Base-by-base conservation (phyloP, 148 eudicot species). In the Rhododendron ferrugineum region DNA sequence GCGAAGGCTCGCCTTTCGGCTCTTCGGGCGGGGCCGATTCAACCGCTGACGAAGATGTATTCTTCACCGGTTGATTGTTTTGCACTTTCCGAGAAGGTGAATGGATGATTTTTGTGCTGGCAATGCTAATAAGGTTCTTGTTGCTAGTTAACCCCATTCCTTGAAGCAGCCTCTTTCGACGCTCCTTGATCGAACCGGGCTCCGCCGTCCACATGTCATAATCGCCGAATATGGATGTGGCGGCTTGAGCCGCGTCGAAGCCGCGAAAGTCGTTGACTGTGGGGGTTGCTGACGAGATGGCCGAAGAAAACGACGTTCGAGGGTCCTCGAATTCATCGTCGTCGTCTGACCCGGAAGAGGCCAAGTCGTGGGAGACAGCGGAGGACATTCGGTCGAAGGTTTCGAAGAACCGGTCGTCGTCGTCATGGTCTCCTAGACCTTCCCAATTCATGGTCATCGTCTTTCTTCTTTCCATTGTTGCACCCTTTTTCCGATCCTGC, bases 131-230 rank as follows among this genome's bases (percentile, higher is more conserved):
- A 30, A 95, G 86, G 70, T 90, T 93, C 82, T 90, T 95, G 58
- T 87, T 94, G 89, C 99, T 95, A 4, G 86, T 76, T n/a, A 97
- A 60, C 18, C 99, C 99, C 96, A 97, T 94, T 3, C 94, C 98
- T 54, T 94, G 98, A 8, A 97, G 82, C 78, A 97, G 90, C 36
- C 93, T 84, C 36, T 85, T 83, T 4, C 99, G 91, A 1, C 99
- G 89, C 56, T 97, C 99, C 18, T 92, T 84, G 56, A 97, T 90
- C 2, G 94, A 92, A 1, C 92, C 91, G 0, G 99, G 98, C 0
- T 94, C 95, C 0, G 91, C 90, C 92, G 93, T 91, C 99, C 99
- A 97, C 84, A 97, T 86, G 79, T 92, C 91, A 52, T 94, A 97
- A 15, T 90, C 86, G 2, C 85, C 91, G 36, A 88, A 85, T 1